Conservation (phyloP, 73 alveolate species). For the Paramecium primaurelia region DNA sequence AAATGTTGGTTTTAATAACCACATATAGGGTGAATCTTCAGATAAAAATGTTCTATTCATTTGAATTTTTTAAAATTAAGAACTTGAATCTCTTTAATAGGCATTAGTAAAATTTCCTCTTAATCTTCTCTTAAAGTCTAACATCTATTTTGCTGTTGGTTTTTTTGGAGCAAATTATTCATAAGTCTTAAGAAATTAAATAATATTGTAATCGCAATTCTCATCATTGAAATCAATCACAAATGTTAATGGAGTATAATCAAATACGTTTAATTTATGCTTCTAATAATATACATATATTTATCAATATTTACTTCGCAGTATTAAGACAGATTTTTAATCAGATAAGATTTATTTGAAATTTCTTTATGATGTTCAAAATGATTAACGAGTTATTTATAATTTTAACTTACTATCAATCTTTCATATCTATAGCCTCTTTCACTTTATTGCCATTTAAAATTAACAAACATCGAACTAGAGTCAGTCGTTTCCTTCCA, state of each 20-base stretch:
- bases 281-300: not conserved
- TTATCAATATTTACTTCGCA: constrained; percentile 21
- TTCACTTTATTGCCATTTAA: constrained; percentile 46
- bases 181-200: constrained; percentile 36
- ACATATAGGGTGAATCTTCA: constrained; percentile 28
- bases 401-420: not conserved
- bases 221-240: constrained; percentile 61
- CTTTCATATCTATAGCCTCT: constrained; percentile 32
- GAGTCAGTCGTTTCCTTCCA: constrained; percentile 48
- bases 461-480: constrained; percentile 43
- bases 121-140: constrained; percentile 35
- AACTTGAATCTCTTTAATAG: constrained; percentile 33
- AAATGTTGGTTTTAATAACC: constrained; percentile 75
- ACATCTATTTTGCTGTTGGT: constrained; percentile 9
- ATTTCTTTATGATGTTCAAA: constrained; percentile 88
- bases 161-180: constrained; percentile 47
- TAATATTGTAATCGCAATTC: constrained; percentile 50
- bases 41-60: constrained; percentile 46
- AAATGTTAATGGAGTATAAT: constrained; percentile 56
- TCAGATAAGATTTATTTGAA: constrained; percentile 83
- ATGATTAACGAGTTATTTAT: constrained; percentile 81
- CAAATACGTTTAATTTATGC: constrained; percentile 47
- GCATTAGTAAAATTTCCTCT: constrained; percentile 48
- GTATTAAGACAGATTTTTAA: constrained; percentile 71
- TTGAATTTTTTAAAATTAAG: constrained; percentile 11